A percentile compares a stretch with the other conserved stretches of the same genome.
Evolutionary conservation across 1,139 yeast species (phyloP).

Genomic region (Candida frijolesensis): DNA sequence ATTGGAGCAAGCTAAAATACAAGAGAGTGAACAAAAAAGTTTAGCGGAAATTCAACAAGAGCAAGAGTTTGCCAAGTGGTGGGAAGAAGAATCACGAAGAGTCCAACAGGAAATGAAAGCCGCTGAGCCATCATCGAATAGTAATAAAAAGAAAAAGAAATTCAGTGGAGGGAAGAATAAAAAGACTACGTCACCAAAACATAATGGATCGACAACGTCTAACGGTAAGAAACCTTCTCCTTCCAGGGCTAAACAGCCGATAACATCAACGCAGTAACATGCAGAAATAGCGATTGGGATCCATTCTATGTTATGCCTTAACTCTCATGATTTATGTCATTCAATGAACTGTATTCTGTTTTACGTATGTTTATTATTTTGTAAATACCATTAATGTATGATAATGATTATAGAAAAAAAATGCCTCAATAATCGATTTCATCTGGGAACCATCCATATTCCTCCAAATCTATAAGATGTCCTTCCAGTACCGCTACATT

Average conservation of each 20-base stretch:
- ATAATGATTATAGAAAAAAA: background rate
- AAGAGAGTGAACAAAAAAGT: conserved; percentile 38
- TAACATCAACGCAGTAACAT: background rate
- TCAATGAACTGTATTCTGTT: background rate
- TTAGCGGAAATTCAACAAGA: conserved; percentile 75
- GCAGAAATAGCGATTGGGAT: background rate
- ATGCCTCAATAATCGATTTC: conserved; percentile 28
- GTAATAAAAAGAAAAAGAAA: conserved; percentile 5
- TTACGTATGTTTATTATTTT: background rate
- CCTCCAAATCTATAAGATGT: conserved; percentile 43
- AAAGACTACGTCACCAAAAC: conserved; percentile 2
- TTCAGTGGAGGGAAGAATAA: background rate
- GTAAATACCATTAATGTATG: background rate
- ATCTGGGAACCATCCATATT: conserved; percentile 73
- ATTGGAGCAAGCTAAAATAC: conserved; percentile 36
- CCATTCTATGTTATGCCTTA: background rate
- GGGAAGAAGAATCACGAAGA: conserved; percentile 68
- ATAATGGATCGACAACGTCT: background rate
- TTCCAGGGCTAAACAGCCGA: background rate
- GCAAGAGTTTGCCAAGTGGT: conserved; percentile 80
- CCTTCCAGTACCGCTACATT: conserved; percentile 45
- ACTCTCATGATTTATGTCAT: too few relatives aligned
- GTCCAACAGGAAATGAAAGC: conserved; percentile 52
- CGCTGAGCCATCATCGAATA: background rate
- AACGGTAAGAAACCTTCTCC: background rate